A percentile compares a stretch with the other conserved stretches of the same genome.
Conservation (phyloP, 768 basidiomycete species). For the Naganishia onofrii region DNA sequence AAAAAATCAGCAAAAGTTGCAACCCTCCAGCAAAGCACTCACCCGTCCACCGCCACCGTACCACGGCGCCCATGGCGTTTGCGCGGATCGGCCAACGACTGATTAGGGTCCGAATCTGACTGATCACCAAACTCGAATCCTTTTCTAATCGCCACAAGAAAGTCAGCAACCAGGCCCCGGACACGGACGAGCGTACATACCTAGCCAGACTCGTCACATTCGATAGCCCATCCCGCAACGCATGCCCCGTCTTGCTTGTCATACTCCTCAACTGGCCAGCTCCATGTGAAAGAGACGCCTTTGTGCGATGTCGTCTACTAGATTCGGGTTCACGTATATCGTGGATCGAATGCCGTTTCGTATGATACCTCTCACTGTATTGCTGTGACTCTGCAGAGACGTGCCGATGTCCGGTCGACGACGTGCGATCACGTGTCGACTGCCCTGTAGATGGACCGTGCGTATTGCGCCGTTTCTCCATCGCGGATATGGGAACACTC, state of each 20-base stretch:
- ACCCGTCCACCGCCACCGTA: slow-evolving; percentile 11
- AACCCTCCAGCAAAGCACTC: not conserved
- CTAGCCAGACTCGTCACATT: slow-evolving; percentile 25
- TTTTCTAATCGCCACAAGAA: not conserved
- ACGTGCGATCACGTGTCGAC: not conserved
- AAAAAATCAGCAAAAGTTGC: not conserved
- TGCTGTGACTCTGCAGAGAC: slow-evolving; percentile 13
- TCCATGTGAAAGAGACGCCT: slow-evolving; percentile 6
- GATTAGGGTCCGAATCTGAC: slow-evolving; percentile 16
- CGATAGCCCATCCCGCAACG: slow-evolving; percentile 24
- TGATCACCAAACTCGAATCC: slow-evolving; percentile 2
- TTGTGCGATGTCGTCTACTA: slow-evolving; percentile 15
- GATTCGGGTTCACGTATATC: slow-evolving; percentile 6
- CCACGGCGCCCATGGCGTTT: not conserved
- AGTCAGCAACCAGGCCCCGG: not conserved
- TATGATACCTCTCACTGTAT: not conserved
- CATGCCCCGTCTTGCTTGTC: slow-evolving; percentile 31
- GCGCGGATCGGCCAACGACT: not conserved
- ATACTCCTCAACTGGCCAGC: slow-evolving; percentile 14
- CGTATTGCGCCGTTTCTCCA: not conserved
- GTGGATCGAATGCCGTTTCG: slow-evolving; percentile 8
- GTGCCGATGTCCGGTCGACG: not conserved
- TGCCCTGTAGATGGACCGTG: slow-evolving; percentile 3
- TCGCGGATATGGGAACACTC: no score
- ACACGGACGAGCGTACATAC: not conserved